These are phyloP conservation scores for Rhodofomes roseus DNA, from an alignment of 1,284 basidiomycete species.

Conservation along the genomic window DNA sequence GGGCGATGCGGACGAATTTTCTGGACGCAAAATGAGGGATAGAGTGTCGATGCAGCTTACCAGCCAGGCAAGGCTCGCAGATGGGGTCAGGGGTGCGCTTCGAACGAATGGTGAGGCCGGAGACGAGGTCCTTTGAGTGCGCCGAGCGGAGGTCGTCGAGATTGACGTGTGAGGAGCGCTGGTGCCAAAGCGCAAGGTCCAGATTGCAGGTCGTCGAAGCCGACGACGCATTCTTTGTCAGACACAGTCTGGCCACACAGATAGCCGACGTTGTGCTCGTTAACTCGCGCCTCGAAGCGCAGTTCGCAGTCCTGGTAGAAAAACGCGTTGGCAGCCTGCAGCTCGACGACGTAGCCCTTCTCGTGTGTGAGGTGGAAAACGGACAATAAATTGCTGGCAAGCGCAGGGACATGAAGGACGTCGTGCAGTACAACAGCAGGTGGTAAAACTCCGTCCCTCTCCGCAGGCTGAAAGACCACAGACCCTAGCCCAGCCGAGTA, in stretches of 20 bases:
- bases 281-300: constrained; percentile 8
- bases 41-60: background rate
- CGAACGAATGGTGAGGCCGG: constrained; percentile 2
- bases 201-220: constrained; percentile 15
- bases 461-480: constrained; percentile 27
- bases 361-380: no score
- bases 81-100: background rate
- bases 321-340: background rate
- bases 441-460: constrained; percentile 12
- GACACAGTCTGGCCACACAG: constrained; percentile 7
- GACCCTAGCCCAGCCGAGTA: constrained; percentile 28
- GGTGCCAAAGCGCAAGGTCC: constrained; percentile 9
- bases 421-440: constrained; percentile 9
- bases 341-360: constrained; percentile 5
- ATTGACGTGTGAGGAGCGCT: constrained; percentile 10
- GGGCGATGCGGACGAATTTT: constrained; percentile 17
- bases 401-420: constrained; percentile 13
- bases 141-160: constrained; percentile 1
- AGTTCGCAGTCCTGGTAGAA: constrained; percentile 6
- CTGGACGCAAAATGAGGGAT: constrained; percentile 1
- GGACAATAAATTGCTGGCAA: constrained; percentile 13
- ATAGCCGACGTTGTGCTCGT: constrained; percentile 10
- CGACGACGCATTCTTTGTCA: constrained; percentile 9
- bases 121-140: constrained; percentile 1
- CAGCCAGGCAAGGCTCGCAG: background rate